Percentiles rank a stretch among this genome's conserved stretches.
Evolutionary conservation across 768 basidiomycete genomes (phyloP).

Genomic region (Suillus subalutaceus): DNA sequence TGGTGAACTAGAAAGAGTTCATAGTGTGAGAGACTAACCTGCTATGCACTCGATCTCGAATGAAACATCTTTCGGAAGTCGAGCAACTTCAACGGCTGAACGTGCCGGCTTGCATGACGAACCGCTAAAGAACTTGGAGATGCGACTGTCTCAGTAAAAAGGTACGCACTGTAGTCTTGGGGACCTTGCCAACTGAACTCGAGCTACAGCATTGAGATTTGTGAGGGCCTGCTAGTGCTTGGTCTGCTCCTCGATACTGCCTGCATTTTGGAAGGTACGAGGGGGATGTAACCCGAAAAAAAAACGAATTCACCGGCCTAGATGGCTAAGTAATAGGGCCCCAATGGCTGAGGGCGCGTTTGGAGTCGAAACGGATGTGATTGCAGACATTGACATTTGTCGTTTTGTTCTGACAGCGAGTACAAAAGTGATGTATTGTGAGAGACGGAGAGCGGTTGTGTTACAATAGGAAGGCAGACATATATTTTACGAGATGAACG

Average conservation of each 20-base stretch:
- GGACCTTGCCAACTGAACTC: constrained; percentile 83
- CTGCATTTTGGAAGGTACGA: constrained; percentile 74
- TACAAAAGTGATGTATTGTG: background rate
- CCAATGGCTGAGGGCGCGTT: constrained; percentile 39
- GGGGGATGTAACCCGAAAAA: constrained; percentile 85
- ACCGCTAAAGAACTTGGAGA: constrained; percentile 64
- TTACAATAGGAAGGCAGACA: too few species aligned
- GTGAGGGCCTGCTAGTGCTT: constrained; percentile 67
- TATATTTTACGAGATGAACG: too few species aligned
- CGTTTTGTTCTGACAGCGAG: background rate
- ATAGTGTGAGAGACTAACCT: constrained; percentile 43
- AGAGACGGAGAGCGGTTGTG: background rate
- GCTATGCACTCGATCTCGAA: constrained; percentile 93
- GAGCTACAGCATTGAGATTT: constrained; percentile 71
- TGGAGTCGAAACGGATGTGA: background rate
- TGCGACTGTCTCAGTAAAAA: background rate
- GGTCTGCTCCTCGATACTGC: constrained; percentile 80
- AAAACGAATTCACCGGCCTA: constrained; percentile 85
- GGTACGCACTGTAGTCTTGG: constrained; percentile 83
- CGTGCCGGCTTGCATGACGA: constrained; percentile 85
- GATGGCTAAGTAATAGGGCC: constrained; percentile 77
- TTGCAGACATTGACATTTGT: constrained; percentile 7
- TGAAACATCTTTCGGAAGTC: constrained; percentile 88
- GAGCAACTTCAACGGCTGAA: constrained; percentile 86
- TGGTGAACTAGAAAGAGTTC: background rate